Evolutionary conservation across 2,329 filamentous ascomycete species (phyloP).

Genomic region (Penicillium sp.): DNA sequence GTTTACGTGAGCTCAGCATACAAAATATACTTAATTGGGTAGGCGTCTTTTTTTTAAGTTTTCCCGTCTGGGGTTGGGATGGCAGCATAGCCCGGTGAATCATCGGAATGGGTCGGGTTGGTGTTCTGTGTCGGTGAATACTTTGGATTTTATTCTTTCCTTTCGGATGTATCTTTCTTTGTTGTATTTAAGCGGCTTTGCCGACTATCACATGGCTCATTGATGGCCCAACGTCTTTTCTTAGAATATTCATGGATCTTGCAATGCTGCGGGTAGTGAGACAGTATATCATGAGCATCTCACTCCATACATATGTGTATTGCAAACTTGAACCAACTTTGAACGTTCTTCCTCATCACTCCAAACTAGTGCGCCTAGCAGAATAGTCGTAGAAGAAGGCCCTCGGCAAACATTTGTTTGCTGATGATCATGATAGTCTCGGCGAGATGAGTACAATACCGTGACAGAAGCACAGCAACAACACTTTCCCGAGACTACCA

Average conservation of each 20-base stretch:
- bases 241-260: too few relatives aligned
- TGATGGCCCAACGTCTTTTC: not conserved
- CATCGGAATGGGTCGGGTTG: conserved; percentile 2
- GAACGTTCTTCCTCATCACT: too few relatives aligned
- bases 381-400: not conserved
- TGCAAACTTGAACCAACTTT: too few relatives aligned
- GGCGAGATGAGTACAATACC: too few relatives aligned
- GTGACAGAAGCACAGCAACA: not conserved
- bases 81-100: conserved; percentile 1
- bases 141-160: not conserved
- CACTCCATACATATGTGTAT: too few relatives aligned
- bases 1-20: conserved; percentile 8
- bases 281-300: too few relatives aligned
- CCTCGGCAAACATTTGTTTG: not conserved
- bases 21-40: not conserved
- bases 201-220: not conserved
- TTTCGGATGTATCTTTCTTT: conserved; percentile 1
- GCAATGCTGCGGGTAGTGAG: too few relatives aligned
- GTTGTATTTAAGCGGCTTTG: not conserved
- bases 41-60: conserved; percentile 2
- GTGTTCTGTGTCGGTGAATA: conserved; percentile 5
- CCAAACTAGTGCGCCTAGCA: too few relatives aligned
- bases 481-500: not conserved
- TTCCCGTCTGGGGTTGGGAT: not conserved
- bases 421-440: too few relatives aligned